These are phyloP conservation scores for Rhododendron kiyosumense DNA, from an alignment of 148 eudicot genomes.

Conservation along the genomic window DNA sequence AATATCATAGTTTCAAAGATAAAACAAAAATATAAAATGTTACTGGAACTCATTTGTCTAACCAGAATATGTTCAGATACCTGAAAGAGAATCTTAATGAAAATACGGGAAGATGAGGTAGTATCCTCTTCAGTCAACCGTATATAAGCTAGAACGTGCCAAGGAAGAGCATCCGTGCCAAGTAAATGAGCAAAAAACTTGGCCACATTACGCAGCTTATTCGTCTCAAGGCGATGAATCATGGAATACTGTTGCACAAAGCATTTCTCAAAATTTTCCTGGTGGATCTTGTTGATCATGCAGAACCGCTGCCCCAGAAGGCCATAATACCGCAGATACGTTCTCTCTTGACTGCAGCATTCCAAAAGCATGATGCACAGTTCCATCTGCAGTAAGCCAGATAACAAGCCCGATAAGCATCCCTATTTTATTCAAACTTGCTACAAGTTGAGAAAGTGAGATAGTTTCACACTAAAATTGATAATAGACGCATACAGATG, in stretches of 20 bases:
- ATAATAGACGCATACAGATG: neutral
- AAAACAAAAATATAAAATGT: neutral
- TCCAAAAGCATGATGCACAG: conserved; percentile 84
- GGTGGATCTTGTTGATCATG: conserved; percentile 76
- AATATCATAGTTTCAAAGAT: neutral
- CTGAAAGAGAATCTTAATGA: conserved; percentile 97
- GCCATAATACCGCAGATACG: conserved; percentile 90
- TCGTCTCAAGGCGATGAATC: conserved; percentile 93
- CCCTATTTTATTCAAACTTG: neutral
- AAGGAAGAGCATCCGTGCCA: conserved; percentile 84
- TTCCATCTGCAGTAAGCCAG: conserved; percentile 68
- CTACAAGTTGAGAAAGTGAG: neutral
- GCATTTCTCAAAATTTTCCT: conserved; percentile 82
- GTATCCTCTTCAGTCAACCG: conserved; percentile 91
- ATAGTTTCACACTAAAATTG: neutral
- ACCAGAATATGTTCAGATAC: conserved; percentile 26
- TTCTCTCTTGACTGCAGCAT: conserved; percentile 97
- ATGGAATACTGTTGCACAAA: conserved; percentile 92
- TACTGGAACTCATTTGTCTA: neutral
- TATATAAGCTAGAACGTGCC: conserved; percentile 82
- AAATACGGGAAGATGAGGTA: conserved; percentile 89
- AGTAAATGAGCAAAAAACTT: conserved; percentile 90
- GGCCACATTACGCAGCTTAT: conserved; percentile 84
- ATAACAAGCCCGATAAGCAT: neutral
- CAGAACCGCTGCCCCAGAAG: conserved; percentile 88